Conservation (phyloP, 306 rosid genomes). For the Carpinus fangiana region DNA sequence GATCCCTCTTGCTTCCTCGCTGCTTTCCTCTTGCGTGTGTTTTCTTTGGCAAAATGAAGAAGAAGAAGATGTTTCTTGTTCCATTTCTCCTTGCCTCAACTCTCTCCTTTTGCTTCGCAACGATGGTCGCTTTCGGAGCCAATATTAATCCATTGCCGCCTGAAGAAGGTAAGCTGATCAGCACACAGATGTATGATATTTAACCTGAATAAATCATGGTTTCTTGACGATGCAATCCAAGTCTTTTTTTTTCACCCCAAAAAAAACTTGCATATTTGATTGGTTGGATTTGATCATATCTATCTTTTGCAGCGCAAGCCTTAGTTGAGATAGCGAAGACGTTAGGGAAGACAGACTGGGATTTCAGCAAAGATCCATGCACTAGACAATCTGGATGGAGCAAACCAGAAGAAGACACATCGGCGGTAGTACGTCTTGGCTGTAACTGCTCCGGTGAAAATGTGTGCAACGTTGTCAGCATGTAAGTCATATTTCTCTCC, state of each 20-base stretch:
- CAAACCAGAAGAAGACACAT: conserved; percentile 2
- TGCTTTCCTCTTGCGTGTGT: too few species aligned
- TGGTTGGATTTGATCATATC: neutral
- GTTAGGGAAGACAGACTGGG: conserved; percentile 52
- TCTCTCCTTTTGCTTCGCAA: conserved; percentile 14
- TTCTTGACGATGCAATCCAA: too few species aligned
- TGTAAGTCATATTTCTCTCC: conserved; percentile 38
- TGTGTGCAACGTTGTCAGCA: conserved; percentile 56
- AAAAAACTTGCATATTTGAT: neutral
- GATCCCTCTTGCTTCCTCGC: too few species aligned
- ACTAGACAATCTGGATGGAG: conserved; percentile 42
- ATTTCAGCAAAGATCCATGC: conserved; percentile 56
- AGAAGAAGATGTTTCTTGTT: neutral
- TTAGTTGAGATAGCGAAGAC: conserved; percentile 21
- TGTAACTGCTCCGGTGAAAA: conserved; percentile 48
- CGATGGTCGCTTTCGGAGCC: conserved; percentile 26
- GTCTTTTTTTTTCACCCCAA: neutral
- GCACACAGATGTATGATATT: too few species aligned
- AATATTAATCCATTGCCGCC: conserved; percentile 4
- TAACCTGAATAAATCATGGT: neutral
- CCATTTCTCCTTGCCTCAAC: conserved; percentile 14
- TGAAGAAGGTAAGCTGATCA: conserved; percentile 30
- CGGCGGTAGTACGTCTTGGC: conserved; percentile 22
- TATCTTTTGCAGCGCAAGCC: too few species aligned
- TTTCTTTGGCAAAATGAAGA: neutral